Evolutionary conservation across 495 filamentous ascomycete genomes (phyloP).

Genomic region (Alectoria sarmentosa): DNA sequence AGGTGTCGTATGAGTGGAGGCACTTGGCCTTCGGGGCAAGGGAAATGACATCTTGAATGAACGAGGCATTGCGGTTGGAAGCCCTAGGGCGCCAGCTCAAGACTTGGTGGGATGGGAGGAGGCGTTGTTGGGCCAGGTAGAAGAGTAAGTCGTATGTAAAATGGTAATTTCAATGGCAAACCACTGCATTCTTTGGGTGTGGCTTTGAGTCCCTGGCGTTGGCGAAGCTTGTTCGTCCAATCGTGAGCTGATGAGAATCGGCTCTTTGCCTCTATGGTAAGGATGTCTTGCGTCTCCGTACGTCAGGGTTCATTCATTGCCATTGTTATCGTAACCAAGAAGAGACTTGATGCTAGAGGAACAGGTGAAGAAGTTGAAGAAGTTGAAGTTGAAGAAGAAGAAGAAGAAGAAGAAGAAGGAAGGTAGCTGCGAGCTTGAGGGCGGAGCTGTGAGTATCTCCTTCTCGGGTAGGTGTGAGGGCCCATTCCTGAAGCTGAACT

Average conservation of each 20-base stretch:
- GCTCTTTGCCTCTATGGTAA: too few relatives aligned
- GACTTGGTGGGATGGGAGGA: background rate
- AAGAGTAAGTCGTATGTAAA: background rate
- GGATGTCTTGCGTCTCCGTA: background rate
- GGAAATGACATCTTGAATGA: conserved; percentile 28
- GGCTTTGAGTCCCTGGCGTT: conserved; percentile 8
- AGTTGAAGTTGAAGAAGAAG: background rate
- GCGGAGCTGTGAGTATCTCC: too few relatives aligned
- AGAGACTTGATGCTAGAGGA: too few relatives aligned
- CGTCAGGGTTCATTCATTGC: background rate
- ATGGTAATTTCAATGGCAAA: background rate
- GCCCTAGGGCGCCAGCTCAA: background rate
- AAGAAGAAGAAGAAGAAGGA: background rate
- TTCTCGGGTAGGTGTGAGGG: too few relatives aligned
- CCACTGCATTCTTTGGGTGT: background rate
- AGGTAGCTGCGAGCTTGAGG: background rate
- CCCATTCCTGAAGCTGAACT: too few relatives aligned
- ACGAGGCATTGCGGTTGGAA: conserved; percentile 19
- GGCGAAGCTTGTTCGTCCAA: conserved; percentile 8
- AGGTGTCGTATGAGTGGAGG: conserved; percentile 18
- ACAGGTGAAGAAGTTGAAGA: background rate
- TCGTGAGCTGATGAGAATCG: background rate
- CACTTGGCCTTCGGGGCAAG: conserved; percentile 21
- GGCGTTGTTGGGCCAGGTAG: background rate
- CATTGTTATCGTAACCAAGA: background rate